Evolutionary conservation across 2,329 filamentous ascomycete species (phyloP).

Genomic region (Aspergillus felis): DNA sequence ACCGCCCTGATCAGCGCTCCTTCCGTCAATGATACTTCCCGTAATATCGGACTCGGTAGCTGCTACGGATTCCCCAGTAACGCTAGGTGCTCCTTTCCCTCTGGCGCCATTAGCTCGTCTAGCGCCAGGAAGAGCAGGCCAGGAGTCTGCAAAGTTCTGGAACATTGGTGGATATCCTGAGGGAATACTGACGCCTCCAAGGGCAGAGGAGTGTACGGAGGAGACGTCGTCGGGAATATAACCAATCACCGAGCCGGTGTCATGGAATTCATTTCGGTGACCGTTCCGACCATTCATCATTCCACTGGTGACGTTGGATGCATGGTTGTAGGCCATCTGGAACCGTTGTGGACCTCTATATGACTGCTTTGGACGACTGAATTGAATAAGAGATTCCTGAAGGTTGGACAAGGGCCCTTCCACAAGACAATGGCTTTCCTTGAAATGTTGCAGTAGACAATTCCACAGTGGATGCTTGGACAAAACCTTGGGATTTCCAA

Average conservation of each 20-base stretch:
- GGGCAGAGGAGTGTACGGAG: constrained; percentile 85
- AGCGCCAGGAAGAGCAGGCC: constrained; percentile 75
- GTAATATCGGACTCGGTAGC: constrained; percentile 86
- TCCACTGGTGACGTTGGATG: constrained; percentile 55
- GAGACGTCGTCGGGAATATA: constrained; percentile 98
- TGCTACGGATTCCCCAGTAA: constrained; percentile 88
- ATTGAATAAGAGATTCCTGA: constrained; percentile 92
- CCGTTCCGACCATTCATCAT: constrained; percentile 50
- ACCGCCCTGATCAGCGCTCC: constrained; percentile 71
- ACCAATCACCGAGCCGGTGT: constrained; percentile 84
- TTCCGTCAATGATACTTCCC: constrained; percentile 70
- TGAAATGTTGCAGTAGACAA: constrained; percentile 90
- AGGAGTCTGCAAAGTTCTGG: constrained; percentile 83
- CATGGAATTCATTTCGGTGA: constrained; percentile 55
- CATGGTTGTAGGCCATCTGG: constrained; percentile 72
- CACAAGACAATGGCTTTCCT: constrained; percentile 91
- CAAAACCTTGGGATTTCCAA: constrained; percentile 95
- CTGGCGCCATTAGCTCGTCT: constrained; percentile 64
- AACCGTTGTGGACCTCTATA: constrained; percentile 87
- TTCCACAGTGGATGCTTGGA: constrained; percentile 99
- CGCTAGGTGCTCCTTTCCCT: constrained; percentile 65
- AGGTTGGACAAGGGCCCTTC: constrained; percentile 93
- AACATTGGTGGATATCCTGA: constrained; percentile 93
- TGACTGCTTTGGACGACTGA: constrained; percentile 86
- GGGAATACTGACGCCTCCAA: constrained; percentile 77